phyloP scores from a whole-genome alignment of 139 green algal genomes.

The Chlorella sp. region DNA sequence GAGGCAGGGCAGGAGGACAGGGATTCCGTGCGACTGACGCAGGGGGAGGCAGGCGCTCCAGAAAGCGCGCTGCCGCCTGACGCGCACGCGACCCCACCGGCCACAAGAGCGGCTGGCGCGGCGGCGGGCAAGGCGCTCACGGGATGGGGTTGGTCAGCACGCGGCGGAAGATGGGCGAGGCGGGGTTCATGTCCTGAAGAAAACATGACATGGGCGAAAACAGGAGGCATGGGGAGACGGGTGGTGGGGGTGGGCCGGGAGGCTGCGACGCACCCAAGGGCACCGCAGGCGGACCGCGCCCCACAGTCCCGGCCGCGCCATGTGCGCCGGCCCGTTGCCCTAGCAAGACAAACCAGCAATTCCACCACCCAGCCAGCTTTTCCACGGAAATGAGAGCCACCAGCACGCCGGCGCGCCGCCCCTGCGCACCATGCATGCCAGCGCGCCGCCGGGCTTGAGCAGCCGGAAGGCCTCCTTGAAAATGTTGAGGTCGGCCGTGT shows the following conservation, averaged over 20 bases:
- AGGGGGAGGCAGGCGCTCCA: background rate
- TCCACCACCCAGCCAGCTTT: no score
- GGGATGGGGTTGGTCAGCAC: slow-evolving; percentile 75
- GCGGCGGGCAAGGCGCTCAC: slow-evolving; percentile 18
- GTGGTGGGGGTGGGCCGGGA: no score
- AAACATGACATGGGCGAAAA: background rate
- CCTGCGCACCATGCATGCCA: slow-evolving; percentile 50
- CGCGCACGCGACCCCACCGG: no score
- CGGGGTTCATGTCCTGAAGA: slow-evolving; percentile 82
- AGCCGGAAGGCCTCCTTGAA: slow-evolving; percentile 68
- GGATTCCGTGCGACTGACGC: no score
- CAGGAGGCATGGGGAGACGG: background rate
- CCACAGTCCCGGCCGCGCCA: no score
- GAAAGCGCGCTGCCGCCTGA: background rate
- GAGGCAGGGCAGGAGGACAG: no score
- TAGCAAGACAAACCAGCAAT: no score
- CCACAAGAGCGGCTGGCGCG: background rate
- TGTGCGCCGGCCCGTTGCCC: no score
- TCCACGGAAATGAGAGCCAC: no score
- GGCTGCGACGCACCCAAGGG: background rate
- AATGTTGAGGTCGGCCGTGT: slow-evolving; percentile 48
- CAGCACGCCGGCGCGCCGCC: no score
- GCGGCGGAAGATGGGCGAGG: slow-evolving; percentile 53
- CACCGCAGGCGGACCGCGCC: no score
- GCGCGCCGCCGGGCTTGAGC: slow-evolving; percentile 54